phyloP scores from a whole-genome alignment of 768 basidiomycete genomes.

The Roridomyces roridus region DNA sequence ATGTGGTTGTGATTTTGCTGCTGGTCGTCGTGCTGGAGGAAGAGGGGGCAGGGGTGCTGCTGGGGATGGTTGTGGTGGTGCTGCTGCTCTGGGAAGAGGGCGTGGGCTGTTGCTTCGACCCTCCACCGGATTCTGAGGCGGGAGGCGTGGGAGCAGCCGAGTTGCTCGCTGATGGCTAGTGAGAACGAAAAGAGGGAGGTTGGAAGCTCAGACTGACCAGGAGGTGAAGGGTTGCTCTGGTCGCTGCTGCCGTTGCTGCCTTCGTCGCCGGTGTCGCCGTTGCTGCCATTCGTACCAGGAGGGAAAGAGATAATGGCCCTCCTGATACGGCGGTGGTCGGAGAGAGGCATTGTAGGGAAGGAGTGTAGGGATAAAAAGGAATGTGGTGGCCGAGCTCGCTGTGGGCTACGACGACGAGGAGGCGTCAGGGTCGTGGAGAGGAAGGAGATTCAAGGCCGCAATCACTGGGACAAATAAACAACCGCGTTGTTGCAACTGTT shows the following conservation, averaged over 20 bases:
- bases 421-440: conserved; percentile 3
- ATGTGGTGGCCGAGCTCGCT: conserved; percentile 25
- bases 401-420: conserved; percentile 20
- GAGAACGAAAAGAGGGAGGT: no score
- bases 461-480: no score
- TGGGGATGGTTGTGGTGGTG: background rate
- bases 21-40: conserved; percentile 18
- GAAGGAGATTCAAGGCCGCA: background rate
- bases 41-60: background rate
- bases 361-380: conserved; percentile 23
- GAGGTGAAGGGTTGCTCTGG: no score
- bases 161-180: no score
- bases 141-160: no score
- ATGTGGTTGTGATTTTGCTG: conserved; percentile 8
- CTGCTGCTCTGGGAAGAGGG: conserved; percentile 12
- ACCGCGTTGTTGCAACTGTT: no score
- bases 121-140: background rate
- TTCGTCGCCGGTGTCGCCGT: no score
- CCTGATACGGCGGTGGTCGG: conserved; percentile 14
- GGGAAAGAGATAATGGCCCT: background rate
- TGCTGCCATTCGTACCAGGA: background rate
- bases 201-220: no score
- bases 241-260: background rate
- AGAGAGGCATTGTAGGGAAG: conserved; percentile 9
- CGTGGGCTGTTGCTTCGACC: conserved; percentile 3